Percentiles rank a stretch among this genome's conserved stretches.
phyloP scores from a whole-genome alignment of 352 stramenopile genomes.

The Stephanocyclus meneghinianus region DNA sequence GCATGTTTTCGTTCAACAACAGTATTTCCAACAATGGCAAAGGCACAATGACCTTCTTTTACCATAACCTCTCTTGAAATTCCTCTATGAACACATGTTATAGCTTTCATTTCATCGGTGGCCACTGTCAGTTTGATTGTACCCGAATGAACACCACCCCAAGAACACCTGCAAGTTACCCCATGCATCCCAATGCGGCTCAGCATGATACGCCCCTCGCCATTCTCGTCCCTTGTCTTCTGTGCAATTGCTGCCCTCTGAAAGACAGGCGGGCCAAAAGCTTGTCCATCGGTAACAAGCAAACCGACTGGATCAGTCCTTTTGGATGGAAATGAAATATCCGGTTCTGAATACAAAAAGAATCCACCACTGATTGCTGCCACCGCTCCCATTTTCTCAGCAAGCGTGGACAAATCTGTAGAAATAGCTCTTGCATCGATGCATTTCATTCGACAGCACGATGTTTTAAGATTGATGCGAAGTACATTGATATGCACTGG shows the following conservation, averaged over 20 bases:
- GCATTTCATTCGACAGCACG: constrained; percentile 36
- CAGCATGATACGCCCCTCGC: constrained; percentile 15
- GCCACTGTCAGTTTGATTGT: neutral
- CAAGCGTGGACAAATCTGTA: constrained; percentile 28
- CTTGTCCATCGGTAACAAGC: constrained; percentile 32
- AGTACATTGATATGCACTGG: constrained; percentile 45
- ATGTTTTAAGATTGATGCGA: constrained; percentile 24
- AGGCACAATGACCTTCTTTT: constrained; percentile 11
- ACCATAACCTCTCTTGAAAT: constrained; percentile 16
- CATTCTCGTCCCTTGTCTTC: neutral
- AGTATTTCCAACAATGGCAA: constrained; percentile 38
- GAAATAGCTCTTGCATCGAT: constrained; percentile 21
- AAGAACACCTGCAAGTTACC: constrained; percentile 9
- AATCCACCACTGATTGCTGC: constrained; percentile 51
- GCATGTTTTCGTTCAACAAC: constrained; percentile 17
- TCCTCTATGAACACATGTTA: constrained; percentile 26
- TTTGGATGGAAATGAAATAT: constrained; percentile 36
- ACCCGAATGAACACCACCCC: neutral
- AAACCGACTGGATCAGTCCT: constrained; percentile 51
- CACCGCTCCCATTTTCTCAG: constrained; percentile 26
- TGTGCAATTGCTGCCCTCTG: constrained; percentile 28
- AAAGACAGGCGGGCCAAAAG: constrained; percentile 42
- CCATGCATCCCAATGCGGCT: constrained; percentile 27
- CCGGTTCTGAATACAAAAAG: constrained; percentile 54
- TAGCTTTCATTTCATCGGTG: neutral